Percentiles rank a stretch among this genome's conserved stretches.
Evolutionary conservation across 1,284 basidiomycete species (phyloP).

Genomic region (Xerocomus amazonicus): DNA sequence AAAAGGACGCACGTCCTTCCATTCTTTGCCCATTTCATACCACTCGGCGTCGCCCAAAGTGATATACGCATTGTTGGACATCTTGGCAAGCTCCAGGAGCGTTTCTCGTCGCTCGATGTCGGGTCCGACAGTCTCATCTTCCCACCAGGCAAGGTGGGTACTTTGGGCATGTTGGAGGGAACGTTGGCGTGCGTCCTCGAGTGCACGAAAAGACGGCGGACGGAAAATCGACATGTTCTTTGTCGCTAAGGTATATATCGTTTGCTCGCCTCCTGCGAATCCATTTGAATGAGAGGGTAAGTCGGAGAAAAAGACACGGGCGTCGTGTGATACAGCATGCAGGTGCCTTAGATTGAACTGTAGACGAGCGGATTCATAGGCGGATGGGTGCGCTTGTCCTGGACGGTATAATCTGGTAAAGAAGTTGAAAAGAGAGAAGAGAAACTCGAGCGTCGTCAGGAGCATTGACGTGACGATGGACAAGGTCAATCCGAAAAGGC

Average conservation of each 20-base stretch:
- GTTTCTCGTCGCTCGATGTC: slow-evolving; percentile 77
- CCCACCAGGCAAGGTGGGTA: slow-evolving; percentile 54
- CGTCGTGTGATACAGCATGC: slow-evolving; percentile 54
- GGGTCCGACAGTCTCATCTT: slow-evolving; percentile 59
- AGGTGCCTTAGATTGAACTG: slow-evolving; percentile 64
- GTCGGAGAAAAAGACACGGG: slow-evolving; percentile 62
- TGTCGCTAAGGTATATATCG: slow-evolving; percentile 39
- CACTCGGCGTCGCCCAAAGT: slow-evolving; percentile 59
- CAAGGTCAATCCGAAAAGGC: background rate
- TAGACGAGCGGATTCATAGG: slow-evolving; percentile 28
- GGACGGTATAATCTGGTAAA: slow-evolving; percentile 20
- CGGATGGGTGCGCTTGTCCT: slow-evolving; percentile 2
- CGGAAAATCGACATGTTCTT: slow-evolving; percentile 41
- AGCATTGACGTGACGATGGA: slow-evolving; percentile 37
- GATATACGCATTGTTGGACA: slow-evolving; percentile 91
- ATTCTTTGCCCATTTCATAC: slow-evolving; percentile 71
- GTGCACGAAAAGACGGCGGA: slow-evolving; percentile 51
- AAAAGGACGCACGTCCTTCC: slow-evolving; percentile 54
- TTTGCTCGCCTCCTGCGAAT: slow-evolving; percentile 15
- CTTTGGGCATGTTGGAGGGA: slow-evolving; percentile 50
- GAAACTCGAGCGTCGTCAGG: slow-evolving; percentile 40
- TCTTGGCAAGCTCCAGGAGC: slow-evolving; percentile 84
- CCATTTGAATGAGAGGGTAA: slow-evolving; percentile 22
- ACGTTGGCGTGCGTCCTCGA: slow-evolving; percentile 46
- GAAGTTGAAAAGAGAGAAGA: slow-evolving; percentile 40